Conservation (phyloP, 306 rosid species). For the Mucuna pruriens region DNA sequence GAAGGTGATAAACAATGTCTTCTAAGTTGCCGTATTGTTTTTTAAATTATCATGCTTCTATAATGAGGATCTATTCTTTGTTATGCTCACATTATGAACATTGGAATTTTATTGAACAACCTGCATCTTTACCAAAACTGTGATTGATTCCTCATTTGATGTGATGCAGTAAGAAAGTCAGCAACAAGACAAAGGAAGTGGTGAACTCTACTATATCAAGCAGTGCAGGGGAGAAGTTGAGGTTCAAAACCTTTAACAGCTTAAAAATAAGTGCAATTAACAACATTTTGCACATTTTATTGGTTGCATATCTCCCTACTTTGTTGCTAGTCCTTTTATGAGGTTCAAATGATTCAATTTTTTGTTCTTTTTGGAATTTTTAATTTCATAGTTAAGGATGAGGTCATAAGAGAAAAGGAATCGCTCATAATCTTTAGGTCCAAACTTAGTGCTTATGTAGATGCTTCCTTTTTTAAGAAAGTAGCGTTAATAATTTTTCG, state of each 20-base stretch:
- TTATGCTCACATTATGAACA: slow-evolving; percentile 16
- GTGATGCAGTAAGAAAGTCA: slow-evolving; percentile 76
- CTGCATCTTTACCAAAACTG: slow-evolving; percentile 30
- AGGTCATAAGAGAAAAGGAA: slow-evolving; percentile 37
- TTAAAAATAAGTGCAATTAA: slow-evolving; percentile 46
- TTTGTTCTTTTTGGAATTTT: slow-evolving; percentile 37
- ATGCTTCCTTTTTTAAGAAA: slow-evolving; percentile 36
- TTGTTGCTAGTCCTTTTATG: slow-evolving; percentile 56
- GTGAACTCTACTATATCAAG: slow-evolving; percentile 60
- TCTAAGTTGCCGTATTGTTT: slow-evolving; percentile 15
- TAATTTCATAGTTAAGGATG: slow-evolving; percentile 32
- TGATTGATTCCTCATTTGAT: slow-evolving; percentile 25
- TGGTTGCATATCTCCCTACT: slow-evolving; percentile 51
- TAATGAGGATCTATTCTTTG: background rate
- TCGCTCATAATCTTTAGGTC: slow-evolving; percentile 40
- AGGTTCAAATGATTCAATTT: slow-evolving; percentile 44
- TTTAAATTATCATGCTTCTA: slow-evolving; percentile 3
- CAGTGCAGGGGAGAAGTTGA: slow-evolving; percentile 58
- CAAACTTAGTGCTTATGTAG: slow-evolving; percentile 38
- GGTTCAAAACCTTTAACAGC: slow-evolving; percentile 50
- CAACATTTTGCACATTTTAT: slow-evolving; percentile 47
- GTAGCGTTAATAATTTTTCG: slow-evolving; percentile 44
- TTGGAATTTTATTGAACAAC: slow-evolving; percentile 22
- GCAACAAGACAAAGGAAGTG: slow-evolving; percentile 69
- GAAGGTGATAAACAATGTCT: slow-evolving; percentile 69